phyloP scores from a whole-genome alignment of 2,329 filamentous ascomycete genomes.

The Aspergillus transmontanensis region DNA sequence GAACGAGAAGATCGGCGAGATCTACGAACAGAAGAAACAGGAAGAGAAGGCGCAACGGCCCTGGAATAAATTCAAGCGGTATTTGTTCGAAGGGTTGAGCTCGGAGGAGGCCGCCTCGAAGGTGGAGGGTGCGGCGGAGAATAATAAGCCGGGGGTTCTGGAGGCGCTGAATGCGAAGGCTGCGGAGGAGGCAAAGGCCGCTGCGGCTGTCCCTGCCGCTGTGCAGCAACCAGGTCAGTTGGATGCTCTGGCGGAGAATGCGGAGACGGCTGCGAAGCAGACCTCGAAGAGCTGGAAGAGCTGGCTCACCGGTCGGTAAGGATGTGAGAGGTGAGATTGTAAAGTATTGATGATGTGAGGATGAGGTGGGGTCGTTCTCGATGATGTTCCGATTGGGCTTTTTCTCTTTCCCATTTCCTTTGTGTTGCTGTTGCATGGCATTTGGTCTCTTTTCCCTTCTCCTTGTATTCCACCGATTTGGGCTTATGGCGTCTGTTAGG shows the following conservation, averaged over 20 bases:
- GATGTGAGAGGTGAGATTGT: background rate
- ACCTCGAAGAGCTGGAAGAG: constrained; percentile 42
- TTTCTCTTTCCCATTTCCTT: background rate
- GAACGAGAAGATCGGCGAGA: constrained; percentile 48
- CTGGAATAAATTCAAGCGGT: constrained; percentile 42
- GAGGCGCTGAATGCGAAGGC: constrained; percentile 41
- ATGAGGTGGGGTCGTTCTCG: background rate
- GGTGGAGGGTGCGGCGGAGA: constrained; percentile 13
- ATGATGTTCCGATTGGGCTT: constrained; percentile 3
- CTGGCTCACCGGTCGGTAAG: constrained; percentile 43
- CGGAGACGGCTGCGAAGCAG: constrained; percentile 38
- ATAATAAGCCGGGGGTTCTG: constrained; percentile 31
- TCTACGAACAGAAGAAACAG: constrained; percentile 42
- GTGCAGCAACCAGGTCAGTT: constrained; percentile 28
- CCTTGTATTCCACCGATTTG: constrained; percentile 25
- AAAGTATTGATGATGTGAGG: background rate
- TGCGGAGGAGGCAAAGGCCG: constrained; percentile 26
- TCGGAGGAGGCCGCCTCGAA: constrained; percentile 30
- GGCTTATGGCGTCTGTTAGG: constrained; percentile 35
- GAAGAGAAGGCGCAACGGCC: constrained; percentile 42
- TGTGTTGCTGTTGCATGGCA: constrained; percentile 17
- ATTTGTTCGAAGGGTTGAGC: constrained; percentile 43
- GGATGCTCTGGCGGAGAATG: constrained; percentile 39
- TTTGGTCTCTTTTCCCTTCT: constrained; percentile 16
- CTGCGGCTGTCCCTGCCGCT: constrained; percentile 11